phyloP scores from a whole-genome alignment of 305 asterid species.

The Fraxinus greggii region DNA sequence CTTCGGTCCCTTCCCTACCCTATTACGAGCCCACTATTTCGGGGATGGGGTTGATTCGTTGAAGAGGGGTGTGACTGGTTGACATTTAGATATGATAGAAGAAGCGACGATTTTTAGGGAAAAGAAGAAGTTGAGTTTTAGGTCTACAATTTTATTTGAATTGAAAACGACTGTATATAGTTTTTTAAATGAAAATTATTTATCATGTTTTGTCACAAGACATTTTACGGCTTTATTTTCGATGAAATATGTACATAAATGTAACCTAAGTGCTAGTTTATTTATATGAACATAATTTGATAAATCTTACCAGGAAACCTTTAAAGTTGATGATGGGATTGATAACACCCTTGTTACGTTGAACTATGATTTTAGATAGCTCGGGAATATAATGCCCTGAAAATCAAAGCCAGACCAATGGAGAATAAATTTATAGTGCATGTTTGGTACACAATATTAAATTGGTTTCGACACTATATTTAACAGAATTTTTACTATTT shows the following conservation, averaged over 20 bases:
- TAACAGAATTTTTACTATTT: neutral
- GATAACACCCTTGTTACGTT: slow-evolving; percentile 35
- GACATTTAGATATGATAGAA: neutral
- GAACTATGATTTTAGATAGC: slow-evolving; percentile 47
- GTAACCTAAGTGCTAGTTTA: neutral
- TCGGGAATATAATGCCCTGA: slow-evolving; percentile 62
- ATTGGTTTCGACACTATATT: neutral
- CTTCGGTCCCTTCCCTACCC: neutral
- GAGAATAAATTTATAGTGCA: neutral
- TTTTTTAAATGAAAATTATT: neutral
- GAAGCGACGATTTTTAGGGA: neutral
- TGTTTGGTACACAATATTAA: neutral
- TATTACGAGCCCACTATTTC: neutral
- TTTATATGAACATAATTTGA: neutral
- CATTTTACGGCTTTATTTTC: neutral
- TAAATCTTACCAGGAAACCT: slow-evolving; percentile 50
- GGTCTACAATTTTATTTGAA: neutral
- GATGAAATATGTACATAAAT: neutral
- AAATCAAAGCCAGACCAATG: neutral
- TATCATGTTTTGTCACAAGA: neutral
- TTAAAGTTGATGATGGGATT: slow-evolving; percentile 52
- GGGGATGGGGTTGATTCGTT: neutral
- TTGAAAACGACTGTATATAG: neutral
- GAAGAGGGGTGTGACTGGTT: neutral
- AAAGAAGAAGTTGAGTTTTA: neutral